Conservation (phyloP, 805 yeast species). For the Clavispora fructus region DNA sequence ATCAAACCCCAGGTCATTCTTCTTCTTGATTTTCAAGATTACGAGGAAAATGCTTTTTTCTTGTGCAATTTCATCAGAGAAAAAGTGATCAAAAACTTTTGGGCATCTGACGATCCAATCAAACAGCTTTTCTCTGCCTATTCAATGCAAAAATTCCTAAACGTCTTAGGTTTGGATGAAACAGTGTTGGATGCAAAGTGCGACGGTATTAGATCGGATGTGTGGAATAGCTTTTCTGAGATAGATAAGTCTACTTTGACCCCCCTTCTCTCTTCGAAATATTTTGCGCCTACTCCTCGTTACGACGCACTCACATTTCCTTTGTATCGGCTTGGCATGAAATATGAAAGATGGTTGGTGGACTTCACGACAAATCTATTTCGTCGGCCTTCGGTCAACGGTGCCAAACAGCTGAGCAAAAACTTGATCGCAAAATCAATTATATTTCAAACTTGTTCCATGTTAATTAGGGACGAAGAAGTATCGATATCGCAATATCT, state of each 20-base stretch:
- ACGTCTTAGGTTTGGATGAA: slow-evolving; percentile 47
- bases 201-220: slow-evolving; percentile 16
- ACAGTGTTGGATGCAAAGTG: slow-evolving; percentile 15
- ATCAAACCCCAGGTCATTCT: slow-evolving; percentile 43
- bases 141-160: slow-evolving; percentile 82
- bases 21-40: slow-evolving; percentile 58
- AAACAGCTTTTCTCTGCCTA: slow-evolving; percentile 79
- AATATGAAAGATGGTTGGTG: slow-evolving; percentile 68
- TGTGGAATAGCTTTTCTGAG: slow-evolving; percentile 63
- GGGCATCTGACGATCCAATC: slow-evolving; percentile 85
- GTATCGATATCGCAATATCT: slow-evolving; percentile 62
- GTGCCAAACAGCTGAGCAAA: slow-evolving; percentile 8
- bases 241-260: slow-evolving; percentile 66
- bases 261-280: slow-evolving; percentile 72
- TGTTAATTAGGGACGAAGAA: slow-evolving; percentile 65
- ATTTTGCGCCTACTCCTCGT: slow-evolving; percentile 52
- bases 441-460: slow-evolving; percentile 61
- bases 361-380: slow-evolving; percentile 64
- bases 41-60: slow-evolving; percentile 59
- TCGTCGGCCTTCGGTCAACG: slow-evolving; percentile 28
- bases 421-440: slow-evolving; percentile 13
- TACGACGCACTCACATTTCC: slow-evolving; percentile 56
- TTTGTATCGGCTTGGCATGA: slow-evolving; percentile 49
- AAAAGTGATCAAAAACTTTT: slow-evolving; percentile 74
- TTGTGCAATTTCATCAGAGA: slow-evolving; percentile 60